Evolutionary conservation across 1,139 yeast species (phyloP), one percentile per base, ranked within the genome.

Genomic region (Kluyveromyces sp.): DNA sequence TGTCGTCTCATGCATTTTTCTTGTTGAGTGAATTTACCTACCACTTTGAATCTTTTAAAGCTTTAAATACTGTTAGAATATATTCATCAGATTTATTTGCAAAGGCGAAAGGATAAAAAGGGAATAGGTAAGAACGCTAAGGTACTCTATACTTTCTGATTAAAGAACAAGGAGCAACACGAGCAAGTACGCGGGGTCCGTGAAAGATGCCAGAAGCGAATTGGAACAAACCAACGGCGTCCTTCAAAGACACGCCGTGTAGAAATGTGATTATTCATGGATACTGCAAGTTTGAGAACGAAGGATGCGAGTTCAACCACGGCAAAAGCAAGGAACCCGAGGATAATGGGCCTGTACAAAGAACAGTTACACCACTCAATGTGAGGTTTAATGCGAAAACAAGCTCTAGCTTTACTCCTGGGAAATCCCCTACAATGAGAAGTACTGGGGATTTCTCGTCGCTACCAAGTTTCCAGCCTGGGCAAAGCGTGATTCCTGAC

Each of bases 241-340:
- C 79, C 72, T 90, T 94, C 5, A 81, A 78, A 64, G 87, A 83
- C 55, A 83, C 88, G 36, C 89, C 85, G 49, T 88, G 97, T 67
- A 77, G 92, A 63, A 88, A 88, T 61, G 81, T 88, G 48, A 77
- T 83, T 45, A 86, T 87, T 42, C 89, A 87, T 67, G 97, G 96
- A 7, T 87, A 77, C 59, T 89, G 97, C 71, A 87, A 87, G 65
- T 88, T 78, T 67, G 92, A 86, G 56, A 85, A 85, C 56, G 88
- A 87, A 60, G 96, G 96, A 25, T 88, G 96, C 63, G 85, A 84
- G 2, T 88, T 87, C 63, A 80, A 79, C 47, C 96, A 88, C 50
- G 61, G 59, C 38, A 54, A 52, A 38, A 55, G 54, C 32, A 53
- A 48, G 28, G 34, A 48, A 41, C 42, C 49, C 44, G 50, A 44